Evolutionary conservation across 306 rosid genomes (phyloP), one percentile per base, ranked within the genome.

Genomic region (Glycine latifolia): DNA sequence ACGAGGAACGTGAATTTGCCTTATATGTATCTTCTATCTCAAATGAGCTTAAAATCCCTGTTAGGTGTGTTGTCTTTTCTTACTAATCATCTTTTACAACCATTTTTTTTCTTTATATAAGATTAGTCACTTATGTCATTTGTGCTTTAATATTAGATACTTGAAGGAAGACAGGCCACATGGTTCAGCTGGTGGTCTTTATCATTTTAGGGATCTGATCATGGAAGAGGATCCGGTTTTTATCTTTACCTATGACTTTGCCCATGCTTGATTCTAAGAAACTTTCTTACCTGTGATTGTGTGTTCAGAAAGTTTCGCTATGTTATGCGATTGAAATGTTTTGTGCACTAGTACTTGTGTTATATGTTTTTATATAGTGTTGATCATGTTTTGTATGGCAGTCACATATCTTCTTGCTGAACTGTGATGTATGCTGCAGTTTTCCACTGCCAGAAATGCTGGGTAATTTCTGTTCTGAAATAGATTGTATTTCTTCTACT

Each of bases 101-200:
- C 54, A 84, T 75, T 35, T 33, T 53, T 53, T 56, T 37, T 15
- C 72, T 37, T 46, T 12, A 44, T 60, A 48, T 58, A 17, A 58
- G 55, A 55, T 49, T 72, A 72, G 44, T 79, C 67, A 72, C 67
- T 78, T n/a, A 47, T 78, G 52, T 46, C 60, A 79, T 71, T 71
- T 12, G 17, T 12, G 67, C 13, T 48, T 15, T 47, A 67, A 60
- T 73, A 26, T 73, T 82, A 95, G 97, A 85, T 95, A 95, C 84
- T 79, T 95, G 91, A 95, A 76, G 86, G 99, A 95, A 81, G 98
- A 95, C 41, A 93, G 87, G 77, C 99, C 99, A 43, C 98, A 91
- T 76, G 99, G 98, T 77, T 95, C 99, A 48, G 99, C 97, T 76
- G 99, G 99, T 81, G 97, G 98, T 12, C 90, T 95, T 68, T 91